A percentile compares a stretch with the other conserved stretches of the same genome.
Evolutionary conservation across 176 grass and related monocot species (phyloP).

Genomic region (Avena atlantica): DNA sequence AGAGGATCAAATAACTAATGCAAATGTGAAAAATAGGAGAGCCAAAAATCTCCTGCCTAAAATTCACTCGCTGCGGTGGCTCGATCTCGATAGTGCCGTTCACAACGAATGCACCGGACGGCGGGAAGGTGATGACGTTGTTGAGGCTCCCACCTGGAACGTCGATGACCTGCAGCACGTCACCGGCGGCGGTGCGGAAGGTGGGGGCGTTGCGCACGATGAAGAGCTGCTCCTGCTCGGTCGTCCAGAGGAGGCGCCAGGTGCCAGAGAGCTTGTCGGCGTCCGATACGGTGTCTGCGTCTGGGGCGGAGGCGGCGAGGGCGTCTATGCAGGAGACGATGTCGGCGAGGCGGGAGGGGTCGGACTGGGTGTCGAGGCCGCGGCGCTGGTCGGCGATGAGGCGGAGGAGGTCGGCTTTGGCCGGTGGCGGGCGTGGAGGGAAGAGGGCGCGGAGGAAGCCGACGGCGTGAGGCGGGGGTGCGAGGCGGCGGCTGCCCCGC

Average conservation of each 20-base stretch:
- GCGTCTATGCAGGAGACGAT: slow-evolving; percentile 79
- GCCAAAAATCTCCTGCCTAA: slow-evolving; percentile 43
- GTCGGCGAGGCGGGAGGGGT: slow-evolving; percentile 64
- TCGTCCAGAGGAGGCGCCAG: slow-evolving; percentile 95
- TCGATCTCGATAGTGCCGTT: slow-evolving; percentile 66
- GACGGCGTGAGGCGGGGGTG: slow-evolving; percentile 31
- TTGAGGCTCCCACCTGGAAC: slow-evolving; percentile 58
- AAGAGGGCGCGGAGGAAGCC: slow-evolving; percentile 50
- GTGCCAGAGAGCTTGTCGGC: slow-evolving; percentile 63
- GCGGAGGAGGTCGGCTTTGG: slow-evolving; percentile 74
- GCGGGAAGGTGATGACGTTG: slow-evolving; percentile 96
- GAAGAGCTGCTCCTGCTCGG: slow-evolving; percentile 96
- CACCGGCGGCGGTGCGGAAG: slow-evolving; percentile 83
- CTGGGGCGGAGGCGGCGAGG: slow-evolving; percentile 50
- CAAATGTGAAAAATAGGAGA: neutral
- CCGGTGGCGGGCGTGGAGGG: slow-evolving; percentile 45
- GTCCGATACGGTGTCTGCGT: slow-evolving; percentile 58
- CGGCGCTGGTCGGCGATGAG: slow-evolving; percentile 82
- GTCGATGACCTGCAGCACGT: slow-evolving; percentile 95
- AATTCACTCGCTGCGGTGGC: slow-evolving; percentile 91
- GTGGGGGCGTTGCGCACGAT: slow-evolving; percentile 74
- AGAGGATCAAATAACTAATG: neutral
- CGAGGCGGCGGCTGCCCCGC: slow-evolving; percentile 26
- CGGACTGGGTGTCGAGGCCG: slow-evolving; percentile 70
- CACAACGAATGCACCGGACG: slow-evolving; percentile 79